These are phyloP conservation scores for Pseudogymnoascus sp. DNA, from an alignment of 2,329 filamentous ascomycete species.

Conservation along the genomic window DNA sequence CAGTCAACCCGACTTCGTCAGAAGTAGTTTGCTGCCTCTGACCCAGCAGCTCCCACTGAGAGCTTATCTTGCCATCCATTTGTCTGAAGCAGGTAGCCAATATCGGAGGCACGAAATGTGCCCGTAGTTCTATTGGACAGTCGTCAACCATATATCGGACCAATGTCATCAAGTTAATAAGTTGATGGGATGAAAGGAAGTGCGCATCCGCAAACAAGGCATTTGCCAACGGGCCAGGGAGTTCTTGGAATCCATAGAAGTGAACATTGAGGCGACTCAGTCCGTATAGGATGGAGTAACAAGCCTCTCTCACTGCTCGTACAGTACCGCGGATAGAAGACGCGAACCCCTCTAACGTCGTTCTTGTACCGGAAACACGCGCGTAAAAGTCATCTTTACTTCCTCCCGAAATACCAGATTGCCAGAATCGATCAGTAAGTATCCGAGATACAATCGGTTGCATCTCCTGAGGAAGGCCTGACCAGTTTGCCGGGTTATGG, in stretches of 20 bases:
- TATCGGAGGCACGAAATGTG: constrained; percentile 77
- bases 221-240: constrained; percentile 74
- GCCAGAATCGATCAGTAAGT: constrained; percentile 93
- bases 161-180: constrained; percentile 86
- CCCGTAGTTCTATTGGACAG: constrained; percentile 70
- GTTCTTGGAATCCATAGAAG: constrained; percentile 83
- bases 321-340: constrained; percentile 87
- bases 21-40: constrained; percentile 51
- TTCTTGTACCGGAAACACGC: constrained; percentile 78
- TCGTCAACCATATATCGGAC: constrained; percentile 85
- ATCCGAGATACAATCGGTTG: constrained; percentile 70
- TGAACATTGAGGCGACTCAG: constrained; percentile 79
- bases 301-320: constrained; percentile 81
- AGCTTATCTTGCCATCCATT: constrained; percentile 77
- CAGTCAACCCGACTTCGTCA: constrained; percentile 70
- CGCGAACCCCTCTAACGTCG: constrained; percentile 84
- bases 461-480: constrained; percentile 65
- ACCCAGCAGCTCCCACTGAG: constrained; percentile 76
- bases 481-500: constrained; percentile 81
- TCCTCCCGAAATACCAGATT: constrained; percentile 90
- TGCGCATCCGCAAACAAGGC: constrained; percentile 77
- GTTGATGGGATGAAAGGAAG: constrained; percentile 80
- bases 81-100: constrained; percentile 74
- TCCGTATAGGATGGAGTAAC: constrained; percentile 89
- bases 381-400: constrained; percentile 97